Percentiles rank a stretch among this genome's conserved stretches.
Conservation (phyloP, 805 yeast species). For the Cyberlindnera nakhonratchasimensis region DNA sequence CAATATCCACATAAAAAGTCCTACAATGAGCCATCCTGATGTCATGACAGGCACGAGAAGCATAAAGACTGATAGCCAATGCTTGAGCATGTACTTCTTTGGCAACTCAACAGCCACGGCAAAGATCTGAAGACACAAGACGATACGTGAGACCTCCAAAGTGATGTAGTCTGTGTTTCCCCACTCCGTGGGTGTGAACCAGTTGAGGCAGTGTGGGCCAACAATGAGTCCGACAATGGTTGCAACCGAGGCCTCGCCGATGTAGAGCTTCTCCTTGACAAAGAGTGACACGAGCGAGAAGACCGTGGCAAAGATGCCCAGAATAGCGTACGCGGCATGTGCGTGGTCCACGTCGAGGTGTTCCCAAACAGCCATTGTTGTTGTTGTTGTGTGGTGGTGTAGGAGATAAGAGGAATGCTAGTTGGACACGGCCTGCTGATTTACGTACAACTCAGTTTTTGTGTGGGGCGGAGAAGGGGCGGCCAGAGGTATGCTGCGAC, state of each 20-base stretch:
- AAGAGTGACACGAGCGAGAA: slow-evolving; percentile 80
- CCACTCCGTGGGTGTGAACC: slow-evolving; percentile 86
- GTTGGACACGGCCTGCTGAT: too few species aligned
- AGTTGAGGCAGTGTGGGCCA: slow-evolving; percentile 80
- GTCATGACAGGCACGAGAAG: slow-evolving; percentile 87
- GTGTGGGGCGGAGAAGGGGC: too few species aligned
- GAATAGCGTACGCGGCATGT: slow-evolving; percentile 79
- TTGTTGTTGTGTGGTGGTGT: not conserved
- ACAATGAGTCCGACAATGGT: slow-evolving; percentile 77
- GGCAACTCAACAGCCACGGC: slow-evolving; percentile 95
- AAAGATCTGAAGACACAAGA: slow-evolving; percentile 82
- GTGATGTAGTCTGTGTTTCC: slow-evolving; percentile 82
- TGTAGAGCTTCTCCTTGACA: slow-evolving; percentile 77
- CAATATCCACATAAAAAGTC: slow-evolving; percentile 72
- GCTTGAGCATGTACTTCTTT: slow-evolving; percentile 79
- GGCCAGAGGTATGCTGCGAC: too few species aligned
- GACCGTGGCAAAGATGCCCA: slow-evolving; percentile 76
- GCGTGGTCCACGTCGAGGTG: slow-evolving; percentile 39
- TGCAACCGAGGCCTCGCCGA: slow-evolving; percentile 91
- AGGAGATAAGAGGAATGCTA: not conserved
- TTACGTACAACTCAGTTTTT: too few species aligned
- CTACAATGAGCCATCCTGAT: slow-evolving; percentile 80
- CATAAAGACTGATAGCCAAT: slow-evolving; percentile 73
- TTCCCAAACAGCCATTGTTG: slow-evolving; percentile 16
- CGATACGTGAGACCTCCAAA: slow-evolving; percentile 77